Percentiles rank a stretch among this genome's conserved stretches.
Evolutionary conservation across 371 early-diverging fungal species (phyloP).

Genomic region (Fennellomyces sp.): DNA sequence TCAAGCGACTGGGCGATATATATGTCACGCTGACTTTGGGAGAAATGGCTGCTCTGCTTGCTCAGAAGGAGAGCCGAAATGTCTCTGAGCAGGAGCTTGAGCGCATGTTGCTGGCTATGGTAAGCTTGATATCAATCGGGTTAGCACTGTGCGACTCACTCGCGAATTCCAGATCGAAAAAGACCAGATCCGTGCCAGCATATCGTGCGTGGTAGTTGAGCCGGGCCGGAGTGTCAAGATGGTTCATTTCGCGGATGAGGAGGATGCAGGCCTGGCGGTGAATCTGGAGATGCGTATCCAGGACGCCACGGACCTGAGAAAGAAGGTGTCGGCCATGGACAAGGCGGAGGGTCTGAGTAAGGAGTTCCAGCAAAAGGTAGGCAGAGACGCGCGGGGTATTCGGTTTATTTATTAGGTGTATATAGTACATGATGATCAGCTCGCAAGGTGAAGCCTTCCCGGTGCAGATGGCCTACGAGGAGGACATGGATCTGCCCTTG

Average conservation of each 20-base stretch:
- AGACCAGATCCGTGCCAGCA: slow-evolving; percentile 64
- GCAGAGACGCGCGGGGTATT: no score
- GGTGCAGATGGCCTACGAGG: slow-evolving; percentile 29
- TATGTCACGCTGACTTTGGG: slow-evolving; percentile 74
- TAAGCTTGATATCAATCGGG: slow-evolving; percentile 33
- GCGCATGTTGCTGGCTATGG: slow-evolving; percentile 55
- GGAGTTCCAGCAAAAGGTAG: slow-evolving; percentile 58
- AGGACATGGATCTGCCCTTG: slow-evolving; percentile 39
- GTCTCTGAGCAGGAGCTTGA: slow-evolving; percentile 38
- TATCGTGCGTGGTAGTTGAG: slow-evolving; percentile 42
- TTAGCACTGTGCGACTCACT: no score
- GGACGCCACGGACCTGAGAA: slow-evolving; percentile 39
- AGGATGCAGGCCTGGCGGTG: slow-evolving; percentile 39
- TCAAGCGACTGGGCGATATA: slow-evolving; percentile 75
- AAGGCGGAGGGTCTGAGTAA: slow-evolving; percentile 47
- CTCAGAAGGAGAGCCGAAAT: slow-evolving; percentile 19
- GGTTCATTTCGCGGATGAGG: slow-evolving; percentile 69
- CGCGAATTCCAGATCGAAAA: slow-evolving; percentile 55
- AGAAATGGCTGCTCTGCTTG: slow-evolving; percentile 67
- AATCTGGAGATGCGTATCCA: slow-evolving; percentile 52
- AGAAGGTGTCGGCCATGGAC: slow-evolving; percentile 49
- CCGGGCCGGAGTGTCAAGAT: slow-evolving; percentile 45
- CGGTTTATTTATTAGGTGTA: slow-evolving; percentile 9
- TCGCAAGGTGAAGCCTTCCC: slow-evolving; percentile 29
- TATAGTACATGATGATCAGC: slow-evolving; percentile 42